phyloP scores from a whole-genome alignment of 352 stramenopile genomes.

The Discostella stelligera region DNA sequence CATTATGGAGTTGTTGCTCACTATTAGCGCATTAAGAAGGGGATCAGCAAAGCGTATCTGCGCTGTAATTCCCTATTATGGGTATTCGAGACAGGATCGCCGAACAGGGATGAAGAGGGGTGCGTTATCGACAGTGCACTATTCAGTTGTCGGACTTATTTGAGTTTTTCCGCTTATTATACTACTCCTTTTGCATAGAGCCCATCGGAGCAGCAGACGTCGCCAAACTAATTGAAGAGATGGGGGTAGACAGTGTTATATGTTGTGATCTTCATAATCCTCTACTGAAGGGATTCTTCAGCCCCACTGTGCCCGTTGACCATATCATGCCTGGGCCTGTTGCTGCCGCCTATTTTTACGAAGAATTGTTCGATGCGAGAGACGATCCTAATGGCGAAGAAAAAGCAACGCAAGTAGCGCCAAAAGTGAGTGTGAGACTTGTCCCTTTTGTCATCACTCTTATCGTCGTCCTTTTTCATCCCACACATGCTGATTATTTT shows the following conservation, averaged over 20 bases:
- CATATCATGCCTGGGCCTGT: conserved; percentile 75
- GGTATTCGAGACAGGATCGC: conserved; percentile 83
- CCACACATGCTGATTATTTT: conserved; percentile 25
- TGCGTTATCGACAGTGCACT: no score
- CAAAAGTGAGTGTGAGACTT: conserved; percentile 23
- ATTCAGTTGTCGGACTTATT: no score
- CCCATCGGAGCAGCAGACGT: conserved; percentile 85
- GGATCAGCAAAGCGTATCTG: conserved; percentile 84
- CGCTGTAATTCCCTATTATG: conserved; percentile 88
- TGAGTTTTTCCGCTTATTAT: no score
- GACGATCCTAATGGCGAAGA: conserved; percentile 20
- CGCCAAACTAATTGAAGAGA: conserved; percentile 84
- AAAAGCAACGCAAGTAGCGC: conserved; percentile 19
- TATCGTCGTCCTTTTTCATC: neutral
- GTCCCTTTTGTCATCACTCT: neutral
- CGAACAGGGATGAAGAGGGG: conserved; percentile 51
- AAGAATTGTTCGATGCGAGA: conserved; percentile 58
- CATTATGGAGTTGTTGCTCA: conserved; percentile 86
- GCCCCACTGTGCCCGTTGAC: conserved; percentile 65
- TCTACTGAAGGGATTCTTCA: conserved; percentile 74
- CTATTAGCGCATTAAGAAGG: conserved; percentile 72
- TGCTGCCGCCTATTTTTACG: conserved; percentile 80
- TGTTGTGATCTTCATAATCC: conserved; percentile 85
- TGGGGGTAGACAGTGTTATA: conserved; percentile 86
- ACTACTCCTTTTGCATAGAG: conserved; percentile 20